Evolutionary conservation across 2,329 filamentous ascomycete genomes (phyloP).

Genomic region (Hysterium pulicare): DNA sequence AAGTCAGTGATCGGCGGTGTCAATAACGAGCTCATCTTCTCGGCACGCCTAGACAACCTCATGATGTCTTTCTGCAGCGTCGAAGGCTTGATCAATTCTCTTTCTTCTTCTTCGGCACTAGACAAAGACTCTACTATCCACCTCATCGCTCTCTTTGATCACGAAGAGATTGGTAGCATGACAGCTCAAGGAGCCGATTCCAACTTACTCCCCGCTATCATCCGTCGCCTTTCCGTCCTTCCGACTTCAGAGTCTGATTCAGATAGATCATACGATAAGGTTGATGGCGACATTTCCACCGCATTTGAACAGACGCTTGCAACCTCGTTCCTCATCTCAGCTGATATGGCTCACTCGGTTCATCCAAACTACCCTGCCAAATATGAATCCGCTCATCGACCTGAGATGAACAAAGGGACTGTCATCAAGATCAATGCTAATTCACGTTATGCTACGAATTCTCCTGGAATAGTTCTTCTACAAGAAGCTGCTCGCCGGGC

Average conservation of each 20-base stretch:
- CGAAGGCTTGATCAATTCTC: constrained; percentile 77
- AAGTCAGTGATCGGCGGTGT: constrained; percentile 84
- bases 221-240: constrained; percentile 80
- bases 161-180: constrained; percentile 92
- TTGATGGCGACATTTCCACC: constrained; percentile 61
- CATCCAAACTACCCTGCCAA: constrained; percentile 93
- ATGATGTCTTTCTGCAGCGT: constrained; percentile 95
- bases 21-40: constrained; percentile 93
- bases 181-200: constrained; percentile 93
- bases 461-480: constrained; percentile 86
- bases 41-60: constrained; percentile 90
- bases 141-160: constrained; percentile 91
- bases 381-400: constrained; percentile 86
- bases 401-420: constrained; percentile 92
- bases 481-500: constrained; percentile 73
- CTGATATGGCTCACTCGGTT: constrained; percentile 95
- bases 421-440: constrained; percentile 99
- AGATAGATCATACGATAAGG: constrained; percentile 63
- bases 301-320: constrained; percentile 91
- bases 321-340: constrained; percentile 88
- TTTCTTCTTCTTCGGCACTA: constrained; percentile 61
- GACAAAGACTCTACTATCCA: constrained; percentile 78
- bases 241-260: constrained; percentile 57
- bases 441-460: constrained; percentile 93
- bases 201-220: constrained; percentile 81